phyloP scores from a whole-genome alignment of 768 basidiomycete genomes.

The Suillus brevipes region DNA sequence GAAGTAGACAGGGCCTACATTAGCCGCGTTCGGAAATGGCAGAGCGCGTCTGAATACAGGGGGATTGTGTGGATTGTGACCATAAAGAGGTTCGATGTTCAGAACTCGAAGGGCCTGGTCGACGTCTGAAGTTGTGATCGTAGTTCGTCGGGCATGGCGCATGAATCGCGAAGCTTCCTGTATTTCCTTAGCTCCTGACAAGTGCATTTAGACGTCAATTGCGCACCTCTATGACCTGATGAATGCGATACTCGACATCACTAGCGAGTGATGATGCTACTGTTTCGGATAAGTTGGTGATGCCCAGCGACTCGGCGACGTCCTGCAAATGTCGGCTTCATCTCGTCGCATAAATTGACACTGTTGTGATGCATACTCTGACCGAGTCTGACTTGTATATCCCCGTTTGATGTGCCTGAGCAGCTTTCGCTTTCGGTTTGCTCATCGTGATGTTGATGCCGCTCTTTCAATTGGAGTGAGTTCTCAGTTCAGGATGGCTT shows the following conservation, averaged over 20 bases:
- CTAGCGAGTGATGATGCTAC: slow-evolving; percentile 87
- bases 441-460: slow-evolving; percentile 24
- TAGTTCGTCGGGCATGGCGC: slow-evolving; percentile 90
- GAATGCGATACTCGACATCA: slow-evolving; percentile 95
- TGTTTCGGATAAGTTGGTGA: slow-evolving; percentile 70
- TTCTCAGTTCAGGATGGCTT: no score
- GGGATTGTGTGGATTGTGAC: slow-evolving; percentile 38
- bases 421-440: slow-evolving; percentile 49
- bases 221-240: slow-evolving; percentile 88
- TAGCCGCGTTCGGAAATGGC: slow-evolving; percentile 41
- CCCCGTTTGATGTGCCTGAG: slow-evolving; percentile 54
- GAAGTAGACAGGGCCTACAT: slow-evolving; percentile 80
- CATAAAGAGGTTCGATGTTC: slow-evolving; percentile 96
- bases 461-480: neutral
- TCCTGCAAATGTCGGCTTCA: slow-evolving; percentile 53
- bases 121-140: slow-evolving; percentile 85
- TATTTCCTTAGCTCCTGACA: neutral
- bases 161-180: slow-evolving; percentile 95
- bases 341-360: slow-evolving; percentile 11
- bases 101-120: slow-evolving; percentile 92
- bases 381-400: slow-evolving; percentile 64
- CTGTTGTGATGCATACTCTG: slow-evolving; percentile 43
- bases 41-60: slow-evolving; percentile 45
- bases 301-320: slow-evolving; percentile 83
- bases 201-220: neutral